phyloP scores from a whole-genome alignment of 2,329 filamentous ascomycete genomes.

The Stromatinia cepivora region DNA sequence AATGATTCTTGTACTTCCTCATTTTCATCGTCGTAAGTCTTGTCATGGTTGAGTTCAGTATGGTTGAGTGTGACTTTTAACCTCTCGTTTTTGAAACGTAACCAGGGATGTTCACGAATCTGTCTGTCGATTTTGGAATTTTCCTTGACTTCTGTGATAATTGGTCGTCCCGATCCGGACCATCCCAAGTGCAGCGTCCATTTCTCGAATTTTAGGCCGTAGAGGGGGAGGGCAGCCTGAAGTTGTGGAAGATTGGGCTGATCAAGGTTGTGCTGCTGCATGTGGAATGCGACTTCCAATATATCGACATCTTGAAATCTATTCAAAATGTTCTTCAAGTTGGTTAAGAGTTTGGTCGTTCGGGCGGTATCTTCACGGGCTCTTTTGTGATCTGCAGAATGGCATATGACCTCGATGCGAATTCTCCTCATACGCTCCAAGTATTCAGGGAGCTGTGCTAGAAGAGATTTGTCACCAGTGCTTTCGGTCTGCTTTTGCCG shows the following conservation, averaged over 20 bases:
- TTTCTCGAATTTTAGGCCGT: neutral
- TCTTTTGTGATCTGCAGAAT: neutral
- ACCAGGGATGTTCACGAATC: neutral
- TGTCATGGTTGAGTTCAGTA: neutral
- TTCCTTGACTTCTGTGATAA: neutral
- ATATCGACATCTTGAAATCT: neutral
- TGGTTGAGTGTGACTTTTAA: neutral
- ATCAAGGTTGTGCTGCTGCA: neutral
- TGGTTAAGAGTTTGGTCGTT: neutral
- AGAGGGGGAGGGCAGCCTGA: neutral
- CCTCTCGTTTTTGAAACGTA: neutral
- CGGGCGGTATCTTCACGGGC: neutral
- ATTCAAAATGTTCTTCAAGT: neutral
- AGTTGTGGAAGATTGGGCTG: neutral
- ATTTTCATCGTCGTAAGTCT: neutral
- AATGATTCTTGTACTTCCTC: neutral
- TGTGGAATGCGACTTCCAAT: neutral
- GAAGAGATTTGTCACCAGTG: neutral
- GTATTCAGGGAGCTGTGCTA: neutral
- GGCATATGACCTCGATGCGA: neutral
- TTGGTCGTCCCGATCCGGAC: too few species aligned
- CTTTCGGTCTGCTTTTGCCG: neutral
- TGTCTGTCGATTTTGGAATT: neutral
- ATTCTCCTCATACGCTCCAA: neutral
- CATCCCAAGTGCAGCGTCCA: neutral